Evolutionary conservation across 2,329 filamentous ascomycete species (phyloP).

Genomic region (Colletotrichum brevisporum): DNA sequence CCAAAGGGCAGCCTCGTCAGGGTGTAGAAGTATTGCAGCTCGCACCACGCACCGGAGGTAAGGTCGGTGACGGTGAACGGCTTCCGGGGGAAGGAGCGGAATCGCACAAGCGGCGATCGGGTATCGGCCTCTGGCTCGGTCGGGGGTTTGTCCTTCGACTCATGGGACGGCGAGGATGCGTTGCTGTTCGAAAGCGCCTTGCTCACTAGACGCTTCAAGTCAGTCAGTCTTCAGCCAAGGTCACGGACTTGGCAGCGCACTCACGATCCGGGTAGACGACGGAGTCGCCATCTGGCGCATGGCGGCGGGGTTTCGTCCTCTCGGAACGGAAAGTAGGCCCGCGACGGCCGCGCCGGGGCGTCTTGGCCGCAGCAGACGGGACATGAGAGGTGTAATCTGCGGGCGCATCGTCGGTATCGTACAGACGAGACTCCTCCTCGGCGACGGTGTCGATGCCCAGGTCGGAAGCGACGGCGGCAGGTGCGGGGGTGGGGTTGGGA

Average conservation of each 20-base stretch:
- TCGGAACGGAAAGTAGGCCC: conserved; percentile 36
- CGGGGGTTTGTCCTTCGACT: conserved; percentile 41
- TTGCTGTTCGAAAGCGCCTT: conserved; percentile 52
- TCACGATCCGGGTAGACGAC: conserved; percentile 68
- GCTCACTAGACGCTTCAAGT: conserved; percentile 76
- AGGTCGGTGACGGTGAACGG: conserved; percentile 90
- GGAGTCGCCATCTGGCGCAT: conserved; percentile 41
- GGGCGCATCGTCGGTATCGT: conserved; percentile 40
- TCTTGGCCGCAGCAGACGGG: conserved; percentile 21
- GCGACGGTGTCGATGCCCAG: conserved; percentile 31
- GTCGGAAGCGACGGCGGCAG: conserved; percentile 4
- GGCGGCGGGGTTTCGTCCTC: conserved; percentile 38
- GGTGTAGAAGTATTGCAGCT: conserved; percentile 92
- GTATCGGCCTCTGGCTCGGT: conserved; percentile 48
- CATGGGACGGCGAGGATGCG: conserved; percentile 10
- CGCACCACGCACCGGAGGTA: conserved; percentile 93
- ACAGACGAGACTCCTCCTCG: conserved; percentile 20
- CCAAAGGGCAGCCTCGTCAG: conserved; percentile 81
- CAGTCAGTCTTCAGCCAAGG: conserved; percentile 65
- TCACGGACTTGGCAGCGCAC: conserved; percentile 45
- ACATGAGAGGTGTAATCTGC: conserved; percentile 45
- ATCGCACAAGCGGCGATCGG: conserved; percentile 78
- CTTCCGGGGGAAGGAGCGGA: conserved; percentile 82
- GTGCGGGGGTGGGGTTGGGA: background rate
- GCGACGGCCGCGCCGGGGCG: background rate